A percentile compares a stretch with the other conserved stretches of the same genome.
phyloP scores from a whole-genome alignment of 129 eudicot genomes.

The Scalesia atractyloides region DNA sequence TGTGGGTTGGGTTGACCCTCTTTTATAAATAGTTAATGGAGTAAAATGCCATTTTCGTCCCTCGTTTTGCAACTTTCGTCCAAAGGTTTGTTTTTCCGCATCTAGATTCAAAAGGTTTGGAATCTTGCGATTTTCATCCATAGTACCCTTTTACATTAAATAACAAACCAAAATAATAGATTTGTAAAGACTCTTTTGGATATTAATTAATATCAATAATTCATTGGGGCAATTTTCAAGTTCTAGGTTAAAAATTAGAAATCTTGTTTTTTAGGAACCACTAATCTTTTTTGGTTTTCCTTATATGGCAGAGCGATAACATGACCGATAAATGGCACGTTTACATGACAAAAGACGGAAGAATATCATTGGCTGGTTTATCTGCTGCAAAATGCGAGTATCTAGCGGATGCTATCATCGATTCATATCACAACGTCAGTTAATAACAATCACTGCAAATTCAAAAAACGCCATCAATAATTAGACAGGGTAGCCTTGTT shows the following conservation, averaged over 20 bases:
- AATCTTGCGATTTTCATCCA: not conserved
- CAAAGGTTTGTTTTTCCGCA: too few relatives aligned
- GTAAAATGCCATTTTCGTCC: not conserved
- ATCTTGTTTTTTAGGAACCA: not conserved
- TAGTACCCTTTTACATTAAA: not conserved
- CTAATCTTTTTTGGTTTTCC: not conserved
- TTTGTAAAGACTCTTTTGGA: not conserved
- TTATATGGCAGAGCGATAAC: slow-evolving; percentile 71
- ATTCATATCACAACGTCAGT: slow-evolving; percentile 85
- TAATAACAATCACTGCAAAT: slow-evolving; percentile 26
- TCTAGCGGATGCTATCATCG: slow-evolving; percentile 97
- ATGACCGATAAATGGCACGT: slow-evolving; percentile 97
- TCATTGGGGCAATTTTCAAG: not conserved
- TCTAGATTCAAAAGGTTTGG: too few relatives aligned
- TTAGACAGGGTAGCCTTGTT: slow-evolving; percentile 24
- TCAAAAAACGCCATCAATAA: slow-evolving; percentile 17
- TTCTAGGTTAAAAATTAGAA: slow-evolving; percentile 3
- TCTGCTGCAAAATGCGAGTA: slow-evolving; percentile 95
- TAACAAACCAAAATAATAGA: not conserved
- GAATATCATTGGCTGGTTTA: slow-evolving; percentile 94
- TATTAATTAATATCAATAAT: not conserved
- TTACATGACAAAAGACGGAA: slow-evolving; percentile 98
- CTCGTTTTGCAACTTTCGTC: not conserved
- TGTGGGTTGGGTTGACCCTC: not conserved
- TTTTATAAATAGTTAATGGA: not conserved